Conservation (phyloP, 331 rosid species). For the Acacia concinna region DNA sequence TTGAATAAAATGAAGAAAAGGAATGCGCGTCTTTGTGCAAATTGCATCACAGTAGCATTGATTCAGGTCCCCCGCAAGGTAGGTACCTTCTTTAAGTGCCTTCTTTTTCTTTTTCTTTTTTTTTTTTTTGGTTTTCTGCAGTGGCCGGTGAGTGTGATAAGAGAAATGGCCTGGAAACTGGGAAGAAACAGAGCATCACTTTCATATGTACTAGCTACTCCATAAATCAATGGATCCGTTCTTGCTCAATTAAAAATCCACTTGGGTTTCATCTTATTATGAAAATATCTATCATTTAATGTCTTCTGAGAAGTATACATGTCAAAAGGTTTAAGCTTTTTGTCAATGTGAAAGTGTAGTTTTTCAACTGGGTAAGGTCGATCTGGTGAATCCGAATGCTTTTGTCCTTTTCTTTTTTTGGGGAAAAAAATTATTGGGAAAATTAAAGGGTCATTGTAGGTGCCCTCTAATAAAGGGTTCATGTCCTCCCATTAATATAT, state of each 20-base stretch:
- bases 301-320: not conserved
- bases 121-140: too few relatives aligned
- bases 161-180: conserved; percentile 17
- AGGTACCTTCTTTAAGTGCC: not conserved
- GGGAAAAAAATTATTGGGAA: not conserved
- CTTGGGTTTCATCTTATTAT: not conserved
- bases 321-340: not conserved
- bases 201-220: not conserved
- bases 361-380: not conserved
- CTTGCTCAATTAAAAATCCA: not conserved
- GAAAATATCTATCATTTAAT: too few relatives aligned
- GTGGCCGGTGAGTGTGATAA: not conserved
- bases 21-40: conserved; percentile 6
- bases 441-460: not conserved
- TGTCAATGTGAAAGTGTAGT: not conserved
- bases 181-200: conserved; percentile 1
- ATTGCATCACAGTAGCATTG: not conserved
- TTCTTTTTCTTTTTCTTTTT: not conserved
- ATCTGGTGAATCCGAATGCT: not conserved
- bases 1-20: not conserved
- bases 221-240: not conserved
- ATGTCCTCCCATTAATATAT: not conserved
- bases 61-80: conserved; percentile 14
- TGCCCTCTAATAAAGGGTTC: not conserved
- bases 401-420: not conserved